Evolutionary conservation across 176 grass and related monocot genomes (phyloP).

Genomic region (Raddia guianensis): DNA sequence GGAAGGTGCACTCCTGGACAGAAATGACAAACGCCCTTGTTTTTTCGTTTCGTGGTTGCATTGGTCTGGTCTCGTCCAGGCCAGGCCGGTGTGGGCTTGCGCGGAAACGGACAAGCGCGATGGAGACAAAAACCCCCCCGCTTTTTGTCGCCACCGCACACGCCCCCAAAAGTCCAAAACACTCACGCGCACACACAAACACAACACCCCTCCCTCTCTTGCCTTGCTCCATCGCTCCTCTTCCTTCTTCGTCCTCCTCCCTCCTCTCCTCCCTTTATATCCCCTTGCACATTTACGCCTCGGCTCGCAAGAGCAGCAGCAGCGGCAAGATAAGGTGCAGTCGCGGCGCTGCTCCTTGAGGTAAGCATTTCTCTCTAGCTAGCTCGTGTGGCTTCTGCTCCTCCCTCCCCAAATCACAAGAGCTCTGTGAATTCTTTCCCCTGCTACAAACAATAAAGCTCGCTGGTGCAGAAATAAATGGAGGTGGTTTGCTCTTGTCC

Average conservation of each 20-base stretch:
- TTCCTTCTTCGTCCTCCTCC: not conserved
- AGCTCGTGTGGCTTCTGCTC: not conserved
- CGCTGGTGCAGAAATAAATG: constrained; percentile 38
- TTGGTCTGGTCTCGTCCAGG: constrained; percentile 8
- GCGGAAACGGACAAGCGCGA: constrained; percentile 35
- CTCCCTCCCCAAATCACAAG: not conserved
- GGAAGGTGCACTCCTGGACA: constrained; percentile 7
- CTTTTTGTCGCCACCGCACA: constrained; percentile 43
- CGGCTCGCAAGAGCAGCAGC: not conserved
- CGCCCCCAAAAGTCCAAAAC: constrained; percentile 35
- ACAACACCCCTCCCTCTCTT: not conserved
- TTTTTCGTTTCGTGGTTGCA: not conserved
- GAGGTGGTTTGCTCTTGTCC: constrained; percentile 38
- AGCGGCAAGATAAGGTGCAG: not conserved
- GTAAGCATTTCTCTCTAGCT: constrained; percentile 36
- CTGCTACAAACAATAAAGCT: not conserved
- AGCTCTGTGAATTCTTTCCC: not conserved
- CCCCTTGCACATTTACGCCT: not conserved
- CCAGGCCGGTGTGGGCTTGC: not conserved
- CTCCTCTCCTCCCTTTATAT: constrained; percentile 24
- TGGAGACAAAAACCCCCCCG: constrained; percentile 63
- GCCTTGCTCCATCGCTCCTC: not conserved
- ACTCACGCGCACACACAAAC: not conserved
- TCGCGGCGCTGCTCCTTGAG: not conserved
- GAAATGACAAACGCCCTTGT: constrained; percentile 43